Conservation (phyloP, 345 rosid species). For the Anacardium occidentale region DNA sequence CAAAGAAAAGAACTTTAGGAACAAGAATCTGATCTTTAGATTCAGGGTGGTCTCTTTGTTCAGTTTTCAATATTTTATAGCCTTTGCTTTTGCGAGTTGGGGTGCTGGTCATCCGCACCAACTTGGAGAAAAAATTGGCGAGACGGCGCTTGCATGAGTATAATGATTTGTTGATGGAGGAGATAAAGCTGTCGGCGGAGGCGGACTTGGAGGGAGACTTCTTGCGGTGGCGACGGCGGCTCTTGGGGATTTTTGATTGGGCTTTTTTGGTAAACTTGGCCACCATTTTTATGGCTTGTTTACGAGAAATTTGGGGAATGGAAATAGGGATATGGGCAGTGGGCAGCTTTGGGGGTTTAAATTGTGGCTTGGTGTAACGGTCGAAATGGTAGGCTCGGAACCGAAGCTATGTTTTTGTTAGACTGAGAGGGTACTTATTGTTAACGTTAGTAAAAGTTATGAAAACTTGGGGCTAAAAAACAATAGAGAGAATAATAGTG, state of each 20-base stretch:
- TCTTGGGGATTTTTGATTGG: conserved; percentile 44
- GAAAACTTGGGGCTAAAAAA: too few relatives aligned
- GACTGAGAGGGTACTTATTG: too few relatives aligned
- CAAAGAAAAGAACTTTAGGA: conserved; percentile 34
- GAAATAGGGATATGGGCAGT: conserved; percentile 8
- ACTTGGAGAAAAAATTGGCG: conserved; percentile 55
- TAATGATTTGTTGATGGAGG: conserved; percentile 62
- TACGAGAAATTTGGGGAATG: conserved; percentile 10
- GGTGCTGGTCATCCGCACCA: conserved; percentile 38
- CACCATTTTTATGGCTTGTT: conserved; percentile 45
- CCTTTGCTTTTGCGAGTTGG: conserved; percentile 45
- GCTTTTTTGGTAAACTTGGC: conserved; percentile 46
- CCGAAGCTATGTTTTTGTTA: conserved; percentile 32
- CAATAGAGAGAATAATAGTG: too few relatives aligned
- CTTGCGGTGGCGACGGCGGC: conserved; percentile 39
- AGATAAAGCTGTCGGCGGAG: conserved; percentile 43
- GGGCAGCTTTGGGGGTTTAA: conserved; percentile 30
- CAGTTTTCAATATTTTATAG: conserved; percentile 44
- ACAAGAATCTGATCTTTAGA: not conserved
- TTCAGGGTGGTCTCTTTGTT: conserved; percentile 14
- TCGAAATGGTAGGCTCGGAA: conserved; percentile 51
- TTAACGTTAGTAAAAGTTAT: too few relatives aligned
- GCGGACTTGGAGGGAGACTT: conserved; percentile 36
- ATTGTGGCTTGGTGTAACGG: conserved; percentile 73
- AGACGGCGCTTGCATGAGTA: conserved; percentile 63